Evolutionary conservation across 208 protist genomes (phyloP), one percentile per base, ranked within the genome.

Genomic region (Strigomonas culicis): DNA sequence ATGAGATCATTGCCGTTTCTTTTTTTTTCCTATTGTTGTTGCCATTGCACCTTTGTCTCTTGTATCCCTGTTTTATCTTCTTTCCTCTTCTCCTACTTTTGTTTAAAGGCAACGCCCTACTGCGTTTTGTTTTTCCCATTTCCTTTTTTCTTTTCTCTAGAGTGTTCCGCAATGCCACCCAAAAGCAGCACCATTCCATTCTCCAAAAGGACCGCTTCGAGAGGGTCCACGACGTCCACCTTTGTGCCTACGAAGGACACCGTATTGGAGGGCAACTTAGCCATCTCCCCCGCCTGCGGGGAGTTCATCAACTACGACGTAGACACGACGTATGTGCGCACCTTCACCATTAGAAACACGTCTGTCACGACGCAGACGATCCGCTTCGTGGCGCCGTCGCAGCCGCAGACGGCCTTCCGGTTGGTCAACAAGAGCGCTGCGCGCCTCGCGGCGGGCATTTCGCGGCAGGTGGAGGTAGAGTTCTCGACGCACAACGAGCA

Each of bases 221-320:
- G 7, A 4, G 10, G 10, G 34, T 39, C 34, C 34, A 39, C 4
- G 10, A 39, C 10, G 51, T 2, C 30, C 22, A 19, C 28, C 30
- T 15, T 17, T 2, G 43, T 15, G 8, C 8, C 43, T 15, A 15
- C 43, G 8, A 21, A 13, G 43, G 17, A 21, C 17, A 21, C 17
- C 8, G n/a, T 24, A 13, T n/a, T 15, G n/a, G 43, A 13, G 4
- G 43, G 43, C 10, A 21, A 49, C 43, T 49, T 49, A 15, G 17
- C 17, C 19, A 49, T 15, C 17, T 49, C 43, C 31, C 57, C 90
- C 1, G 22, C 56, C n/a, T 27, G 58, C 8, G 90, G 84, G 1
- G 83, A 92, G 70, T 96, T 89, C 67, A 82, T 86, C 55, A 88
- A 96, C 66, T 91, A 86, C 68, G 86, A 93, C 61, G 76, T 89